phyloP scores from a whole-genome alignment of 805 yeast species.

The Candida nanaspora region DNA sequence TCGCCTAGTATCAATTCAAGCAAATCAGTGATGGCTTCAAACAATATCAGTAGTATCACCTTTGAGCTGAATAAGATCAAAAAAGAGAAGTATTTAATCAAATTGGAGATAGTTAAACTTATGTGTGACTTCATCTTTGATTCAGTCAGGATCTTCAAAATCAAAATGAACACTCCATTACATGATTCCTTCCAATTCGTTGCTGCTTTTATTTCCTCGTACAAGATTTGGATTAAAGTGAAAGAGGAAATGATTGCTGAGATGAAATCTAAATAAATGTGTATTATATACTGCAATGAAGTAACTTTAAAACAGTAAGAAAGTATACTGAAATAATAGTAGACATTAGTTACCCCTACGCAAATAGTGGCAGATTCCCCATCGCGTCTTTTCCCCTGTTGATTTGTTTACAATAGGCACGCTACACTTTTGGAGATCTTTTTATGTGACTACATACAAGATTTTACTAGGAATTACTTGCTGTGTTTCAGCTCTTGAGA shows the following conservation, averaged over 20 bases:
- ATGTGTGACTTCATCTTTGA: constrained; percentile 42
- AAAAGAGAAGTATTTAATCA: constrained; percentile 27
- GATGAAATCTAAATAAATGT: neutral
- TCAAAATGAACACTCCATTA: constrained; percentile 24
- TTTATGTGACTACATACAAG: neutral
- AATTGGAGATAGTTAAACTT: constrained; percentile 35
- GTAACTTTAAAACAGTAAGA: neutral
- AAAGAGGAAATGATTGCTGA: constrained; percentile 6
- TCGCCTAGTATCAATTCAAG: neutral
- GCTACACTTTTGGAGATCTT: neutral
- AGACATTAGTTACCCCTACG: too few relatives aligned
- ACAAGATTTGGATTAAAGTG: constrained; percentile 23
- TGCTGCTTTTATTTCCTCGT: constrained; percentile 24
- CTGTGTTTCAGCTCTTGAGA: too few relatives aligned
- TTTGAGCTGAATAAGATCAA: constrained; percentile 26
- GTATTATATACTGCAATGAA: too few relatives aligned
- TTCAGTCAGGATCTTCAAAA: constrained; percentile 36
- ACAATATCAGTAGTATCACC: constrained; percentile 2
- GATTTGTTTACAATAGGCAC: neutral
- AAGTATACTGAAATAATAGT: too few relatives aligned
- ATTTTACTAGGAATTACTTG: too few relatives aligned
- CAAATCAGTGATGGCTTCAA: neutral
- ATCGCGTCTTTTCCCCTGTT: too few relatives aligned
- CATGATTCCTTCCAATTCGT: constrained; percentile 25
- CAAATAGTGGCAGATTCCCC: too few relatives aligned